Evolutionary conservation across 352 stramenopile species (phyloP), one percentile per base, ranked within the genome.

Genomic region (Phytophthora fragariaefolia): DNA sequence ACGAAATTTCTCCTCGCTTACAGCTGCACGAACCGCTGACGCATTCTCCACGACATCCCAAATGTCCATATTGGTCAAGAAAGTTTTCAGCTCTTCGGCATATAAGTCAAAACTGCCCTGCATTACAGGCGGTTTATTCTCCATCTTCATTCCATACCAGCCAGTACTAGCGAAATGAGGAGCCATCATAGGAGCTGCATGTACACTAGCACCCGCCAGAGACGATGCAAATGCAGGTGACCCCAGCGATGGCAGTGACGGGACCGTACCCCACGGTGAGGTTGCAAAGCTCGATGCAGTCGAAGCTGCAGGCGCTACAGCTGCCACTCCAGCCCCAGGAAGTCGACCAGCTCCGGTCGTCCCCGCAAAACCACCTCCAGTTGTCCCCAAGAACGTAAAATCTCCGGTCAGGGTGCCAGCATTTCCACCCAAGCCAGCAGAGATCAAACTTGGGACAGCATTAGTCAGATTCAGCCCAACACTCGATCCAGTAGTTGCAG

Each of bases 211-310:
- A 48, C 4, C 6, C n/a, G 27, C 5, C 8, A 52, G 2, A 12
- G 45, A 23, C 23, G 22, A 2, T 8, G 20, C 43, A 47, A 38
- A 47, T 47, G 22, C 30, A 3, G 30, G 7, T 3, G 28, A 63
- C 22, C 32, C 45, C 32, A 38, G 32, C 9, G 32, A 38, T 13
- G 32, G 9, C 23, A 63, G 9, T 1, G 43, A 47, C 6, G 45
- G 32, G 30, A 56, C 20, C 9, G 43, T 49, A 30, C 28, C 43
- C 30, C 45, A 49, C 30, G n/a, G 15, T 6, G 56, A 49, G 23
- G 22, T 30, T 10, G n/a, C 22, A 45, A 34, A 26, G n/a, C 30
- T 23, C 2, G 56, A 23, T 55, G 42, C 17, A 46, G 22, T 38
- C 27, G 18, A n/a, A 10, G 23, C 38, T 42, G 40, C 2, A 27